Evolutionary conservation across 2,329 filamentous ascomycete species (phyloP).

Genomic region (Fusarium nanum): DNA sequence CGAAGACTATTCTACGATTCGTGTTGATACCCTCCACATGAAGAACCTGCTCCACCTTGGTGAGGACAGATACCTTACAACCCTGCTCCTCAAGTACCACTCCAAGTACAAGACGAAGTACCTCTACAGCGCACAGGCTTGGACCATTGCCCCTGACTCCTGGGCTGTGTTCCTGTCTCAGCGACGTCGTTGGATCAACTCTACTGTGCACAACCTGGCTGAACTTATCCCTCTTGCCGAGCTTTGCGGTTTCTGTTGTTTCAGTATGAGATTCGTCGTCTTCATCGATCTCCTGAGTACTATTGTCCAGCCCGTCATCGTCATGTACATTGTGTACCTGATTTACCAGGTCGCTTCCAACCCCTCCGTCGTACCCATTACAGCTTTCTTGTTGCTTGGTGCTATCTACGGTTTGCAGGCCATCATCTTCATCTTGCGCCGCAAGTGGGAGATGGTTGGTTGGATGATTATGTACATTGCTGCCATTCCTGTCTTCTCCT

Average conservation of each 20-base stretch:
- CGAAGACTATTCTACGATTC: slow-evolving; percentile 88
- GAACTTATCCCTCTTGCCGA: slow-evolving; percentile 94
- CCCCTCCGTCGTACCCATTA: slow-evolving; percentile 77
- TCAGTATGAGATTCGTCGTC: slow-evolving; percentile 98
- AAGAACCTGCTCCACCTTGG: slow-evolving; percentile 97
- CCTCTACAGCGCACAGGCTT: slow-evolving; percentile 89
- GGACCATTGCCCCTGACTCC: slow-evolving; percentile 95
- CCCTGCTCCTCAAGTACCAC: slow-evolving; percentile 91
- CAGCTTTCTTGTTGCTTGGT: slow-evolving; percentile 88
- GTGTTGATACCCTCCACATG: slow-evolving; percentile 97
- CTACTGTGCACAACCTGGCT: slow-evolving; percentile 96
- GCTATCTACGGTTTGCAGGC: slow-evolving; percentile 98
- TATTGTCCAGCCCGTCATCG: slow-evolving; percentile 88
- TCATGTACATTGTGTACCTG: slow-evolving; percentile 90
- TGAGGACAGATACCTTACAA: slow-evolving; percentile 97
- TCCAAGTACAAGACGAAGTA: slow-evolving; percentile 98
- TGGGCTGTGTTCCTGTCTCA: slow-evolving; percentile 97
- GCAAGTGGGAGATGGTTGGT: slow-evolving; percentile 99
- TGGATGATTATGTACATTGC: slow-evolving; percentile 98
- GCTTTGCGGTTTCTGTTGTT: slow-evolving; percentile 99
- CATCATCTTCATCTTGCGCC: slow-evolving; percentile 94
- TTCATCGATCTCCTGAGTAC: slow-evolving; percentile 94
- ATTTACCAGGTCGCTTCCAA: slow-evolving; percentile 77
- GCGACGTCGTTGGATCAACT: slow-evolving; percentile 99
- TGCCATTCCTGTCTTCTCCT: slow-evolving; percentile 91